Percentiles rank a stretch among this genome's conserved stretches.
Evolutionary conservation across 805 yeast genomes (phyloP).

Genomic region (Pichia heedii): DNA sequence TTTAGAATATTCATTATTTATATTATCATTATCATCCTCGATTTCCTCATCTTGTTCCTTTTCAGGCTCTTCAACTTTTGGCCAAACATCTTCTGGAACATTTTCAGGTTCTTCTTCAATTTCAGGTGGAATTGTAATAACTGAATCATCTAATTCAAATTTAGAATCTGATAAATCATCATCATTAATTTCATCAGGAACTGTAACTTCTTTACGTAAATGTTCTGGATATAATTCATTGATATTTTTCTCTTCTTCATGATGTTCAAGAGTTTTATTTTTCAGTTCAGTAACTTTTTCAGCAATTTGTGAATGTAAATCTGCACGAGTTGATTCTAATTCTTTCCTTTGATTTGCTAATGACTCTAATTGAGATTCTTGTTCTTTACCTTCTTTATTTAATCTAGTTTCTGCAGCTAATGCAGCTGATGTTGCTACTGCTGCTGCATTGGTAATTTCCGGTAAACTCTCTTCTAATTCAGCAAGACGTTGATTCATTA

Average conservation of each 20-base stretch:
- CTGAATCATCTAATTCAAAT: conserved; percentile 20
- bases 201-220: conserved; percentile 28
- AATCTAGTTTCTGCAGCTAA: conserved; percentile 17
- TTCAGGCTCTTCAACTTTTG: conserved; percentile 10
- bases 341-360: conserved; percentile 23
- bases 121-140: conserved; percentile 22
- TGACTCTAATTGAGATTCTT: conserved; percentile 20
- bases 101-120: conserved; percentile 20
- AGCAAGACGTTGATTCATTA: conserved; percentile 33
- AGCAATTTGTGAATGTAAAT: conserved; percentile 33
- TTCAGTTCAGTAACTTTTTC: conserved; percentile 30
- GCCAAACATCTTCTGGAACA: conserved; percentile 16
- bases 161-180: conserved; percentile 22
- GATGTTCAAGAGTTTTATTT: conserved; percentile 28
- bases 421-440: conserved; percentile 23
- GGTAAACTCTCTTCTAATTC: conserved; percentile 29
- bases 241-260: conserved; percentile 37
- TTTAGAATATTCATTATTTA: conserved; percentile 11
- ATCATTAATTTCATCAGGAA: conserved; percentile 21
- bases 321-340: conserved; percentile 35
- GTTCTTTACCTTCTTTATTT: conserved; percentile 4
- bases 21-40: conserved; percentile 25
- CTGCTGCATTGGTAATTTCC: conserved; percentile 11
- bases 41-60: conserved; percentile 21
- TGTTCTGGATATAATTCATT: conserved; percentile 46